These are phyloP conservation scores for Alnus rubra DNA, from an alignment of 306 rosid species.

Conservation along the genomic window DNA sequence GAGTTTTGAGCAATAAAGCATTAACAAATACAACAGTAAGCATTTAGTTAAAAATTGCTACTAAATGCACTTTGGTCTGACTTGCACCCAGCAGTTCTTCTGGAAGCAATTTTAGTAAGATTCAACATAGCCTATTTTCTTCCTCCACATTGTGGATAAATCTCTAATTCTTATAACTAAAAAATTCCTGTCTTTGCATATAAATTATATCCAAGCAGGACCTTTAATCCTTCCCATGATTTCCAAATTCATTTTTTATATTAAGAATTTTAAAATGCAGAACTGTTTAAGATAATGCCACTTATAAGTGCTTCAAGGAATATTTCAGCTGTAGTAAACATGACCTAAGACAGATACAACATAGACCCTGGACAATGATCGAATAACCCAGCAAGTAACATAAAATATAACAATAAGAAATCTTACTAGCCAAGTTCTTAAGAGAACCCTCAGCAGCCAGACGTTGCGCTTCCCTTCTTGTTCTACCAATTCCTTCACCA, in stretches of 20 bases:
- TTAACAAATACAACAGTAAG: background rate
- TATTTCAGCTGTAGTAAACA: background rate
- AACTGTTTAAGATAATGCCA: background rate
- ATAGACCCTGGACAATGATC: background rate
- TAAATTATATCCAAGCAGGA: background rate
- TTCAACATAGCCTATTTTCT: background rate
- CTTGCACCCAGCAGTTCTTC: background rate
- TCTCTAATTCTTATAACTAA: background rate
- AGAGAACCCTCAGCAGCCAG: slow-evolving; percentile 87
- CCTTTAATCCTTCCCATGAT: background rate
- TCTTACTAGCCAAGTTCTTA: slow-evolving; percentile 81
- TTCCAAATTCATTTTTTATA: background rate
- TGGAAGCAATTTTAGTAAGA: background rate
- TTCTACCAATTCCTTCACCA: slow-evolving; percentile 84
- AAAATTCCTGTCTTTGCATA: background rate
- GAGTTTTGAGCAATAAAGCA: background rate
- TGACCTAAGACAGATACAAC: background rate
- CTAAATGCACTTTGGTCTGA: background rate
- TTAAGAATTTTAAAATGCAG: background rate
- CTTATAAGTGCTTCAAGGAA: background rate
- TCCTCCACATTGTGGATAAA: background rate
- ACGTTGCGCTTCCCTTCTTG: slow-evolving; percentile 86
- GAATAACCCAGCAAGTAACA: slow-evolving; percentile 17
- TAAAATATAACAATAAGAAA: slow-evolving; percentile 11
- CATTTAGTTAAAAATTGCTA: background rate